These are phyloP conservation scores for Mycena amicta DNA, from an alignment of 768 basidiomycete genomes.

Conservation along the genomic window DNA sequence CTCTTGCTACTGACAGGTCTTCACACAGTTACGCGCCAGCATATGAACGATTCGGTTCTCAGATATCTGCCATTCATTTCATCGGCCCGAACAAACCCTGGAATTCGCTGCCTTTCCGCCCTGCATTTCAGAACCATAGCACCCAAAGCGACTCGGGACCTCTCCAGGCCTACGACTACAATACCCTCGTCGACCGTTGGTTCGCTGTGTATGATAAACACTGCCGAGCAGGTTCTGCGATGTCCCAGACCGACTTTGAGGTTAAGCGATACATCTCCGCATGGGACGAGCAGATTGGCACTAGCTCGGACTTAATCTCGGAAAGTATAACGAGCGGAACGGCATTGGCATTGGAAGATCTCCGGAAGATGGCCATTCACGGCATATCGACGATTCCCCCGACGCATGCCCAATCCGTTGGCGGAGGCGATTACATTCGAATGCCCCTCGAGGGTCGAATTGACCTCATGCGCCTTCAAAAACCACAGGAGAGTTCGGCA, in stretches of 20 bases:
- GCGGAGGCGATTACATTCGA: constrained; percentile 75
- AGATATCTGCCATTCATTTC: constrained; percentile 88
- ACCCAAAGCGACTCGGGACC: constrained; percentile 20
- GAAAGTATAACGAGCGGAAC: constrained; percentile 27
- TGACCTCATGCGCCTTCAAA: constrained; percentile 75
- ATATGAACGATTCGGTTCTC: constrained; percentile 88
- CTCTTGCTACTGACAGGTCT: constrained; percentile 30
- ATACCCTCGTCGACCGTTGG: constrained; percentile 87
- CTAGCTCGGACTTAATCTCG: constrained; percentile 21
- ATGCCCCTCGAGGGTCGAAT: constrained; percentile 88
- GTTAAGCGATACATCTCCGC: constrained; percentile 69
- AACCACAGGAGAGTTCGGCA: constrained; percentile 16
- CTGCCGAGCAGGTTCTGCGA: constrained; percentile 62
- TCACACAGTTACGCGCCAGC: constrained; percentile 87
- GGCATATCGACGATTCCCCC: constrained; percentile 45
- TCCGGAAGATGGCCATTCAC: constrained; percentile 62
- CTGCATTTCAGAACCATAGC: constrained; percentile 48
- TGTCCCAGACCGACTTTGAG: constrained; percentile 54
- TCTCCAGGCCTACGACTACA: constrained; percentile 68
- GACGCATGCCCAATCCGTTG: constrained; percentile 24
- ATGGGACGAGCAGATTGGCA: constrained; percentile 60
- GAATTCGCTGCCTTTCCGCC: constrained; percentile 71
- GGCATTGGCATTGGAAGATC: constrained; percentile 62
- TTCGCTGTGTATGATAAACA: constrained; percentile 87
- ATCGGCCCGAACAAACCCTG: constrained; percentile 98